Evolutionary conservation across 176 grass and related monocot species (phyloP), one percentile per base, ranked within the genome.

Genomic region (Oryza australiensis): DNA sequence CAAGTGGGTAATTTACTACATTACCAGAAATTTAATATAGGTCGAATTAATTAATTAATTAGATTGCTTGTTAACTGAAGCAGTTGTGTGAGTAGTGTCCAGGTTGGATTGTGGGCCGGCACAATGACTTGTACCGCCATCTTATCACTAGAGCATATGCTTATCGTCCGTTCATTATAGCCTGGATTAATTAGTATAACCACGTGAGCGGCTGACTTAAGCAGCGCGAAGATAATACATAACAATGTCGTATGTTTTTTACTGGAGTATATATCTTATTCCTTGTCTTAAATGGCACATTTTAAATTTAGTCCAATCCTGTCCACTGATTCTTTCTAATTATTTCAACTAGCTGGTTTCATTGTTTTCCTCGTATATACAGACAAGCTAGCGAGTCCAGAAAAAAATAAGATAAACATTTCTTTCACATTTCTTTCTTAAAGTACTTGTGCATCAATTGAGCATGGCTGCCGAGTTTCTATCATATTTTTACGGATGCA

Each of bases 151-250:
- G 35, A 3, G 2, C 5, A 22, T 55, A 26, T 60, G 55, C 55
- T 65, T 73, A 66, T 83, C 72, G 30, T 20, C 15, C 20, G 18
- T 24, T 18, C 6, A 14, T 74, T 74, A 74, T 79, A 89, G 65
- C 80, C 76, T 8, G 62, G 3, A 55, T 55, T 55, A 48, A 53
- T 53, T 66, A 29, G 32, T 40, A 68, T 18, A 67, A 79, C 74
- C 82, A 80, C 81, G 80, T 75, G 76, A 81, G 81, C 76, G 41
- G 75, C 70, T 75, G 77, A 64, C 75, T 18, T 63, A 80, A 65
- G 82, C 81, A 63, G 70, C 26, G 4, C 26, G 4, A 80, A 29
- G 69, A 84, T 74, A 75, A 51, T 60, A 2, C 34, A 68, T 24
- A 63, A 28, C 27, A 64, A 63, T 63, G 63, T 30, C 70, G 27